Evolutionary conservation across 768 basidiomycete genomes (phyloP).

Genomic region (Exidia glandulosa): DNA sequence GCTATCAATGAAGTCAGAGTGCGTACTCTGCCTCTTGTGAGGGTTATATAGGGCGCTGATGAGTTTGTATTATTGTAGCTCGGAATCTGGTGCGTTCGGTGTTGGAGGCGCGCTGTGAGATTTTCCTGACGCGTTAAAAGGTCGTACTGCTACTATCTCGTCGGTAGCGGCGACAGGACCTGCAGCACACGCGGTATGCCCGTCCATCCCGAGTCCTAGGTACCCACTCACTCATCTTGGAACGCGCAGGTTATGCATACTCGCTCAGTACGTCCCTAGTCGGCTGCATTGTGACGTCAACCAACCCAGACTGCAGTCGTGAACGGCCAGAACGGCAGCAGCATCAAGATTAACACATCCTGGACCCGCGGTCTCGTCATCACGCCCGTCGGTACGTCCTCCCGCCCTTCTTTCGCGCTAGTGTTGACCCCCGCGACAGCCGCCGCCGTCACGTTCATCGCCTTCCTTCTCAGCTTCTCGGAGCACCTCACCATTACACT

Average conservation of each 20-base stretch:
- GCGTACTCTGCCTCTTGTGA: slow-evolving; percentile 18
- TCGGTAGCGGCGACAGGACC: slow-evolving; percentile 29
- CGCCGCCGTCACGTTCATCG: slow-evolving; percentile 47
- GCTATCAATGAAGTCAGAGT: slow-evolving; percentile 42
- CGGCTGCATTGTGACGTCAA: too few relatives aligned
- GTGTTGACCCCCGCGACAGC: slow-evolving; percentile 19
- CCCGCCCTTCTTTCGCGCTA: too few relatives aligned
- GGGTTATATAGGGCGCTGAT: slow-evolving; percentile 1
- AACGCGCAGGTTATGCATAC: slow-evolving; percentile 44
- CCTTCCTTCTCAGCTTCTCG: slow-evolving; percentile 51
- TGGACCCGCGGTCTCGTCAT: slow-evolving; percentile 70
- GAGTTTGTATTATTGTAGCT: slow-evolving; percentile 32
- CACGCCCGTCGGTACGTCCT: slow-evolving; percentile 58
- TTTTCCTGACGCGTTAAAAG: slow-evolving; percentile 22
- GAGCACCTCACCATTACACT: slow-evolving; percentile 37
- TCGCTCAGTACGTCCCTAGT: slow-evolving; percentile 28
- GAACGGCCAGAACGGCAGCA: slow-evolving; percentile 19
- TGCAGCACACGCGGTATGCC: slow-evolving; percentile 39
- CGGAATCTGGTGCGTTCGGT: slow-evolving; percentile 49
- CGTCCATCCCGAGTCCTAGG: neutral
- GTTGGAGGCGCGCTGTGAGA: neutral
- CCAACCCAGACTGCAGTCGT: slow-evolving; percentile 19
- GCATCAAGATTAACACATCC: slow-evolving; percentile 34
- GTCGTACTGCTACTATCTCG: slow-evolving; percentile 47
- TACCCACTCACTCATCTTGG: neutral